A percentile compares a stretch with the other conserved stretches of the same genome.
These are phyloP conservation scores for Saccharum officinarum DNA, from an alignment of 176 grass and related monocot genomes.

Conservation along the genomic window DNA sequence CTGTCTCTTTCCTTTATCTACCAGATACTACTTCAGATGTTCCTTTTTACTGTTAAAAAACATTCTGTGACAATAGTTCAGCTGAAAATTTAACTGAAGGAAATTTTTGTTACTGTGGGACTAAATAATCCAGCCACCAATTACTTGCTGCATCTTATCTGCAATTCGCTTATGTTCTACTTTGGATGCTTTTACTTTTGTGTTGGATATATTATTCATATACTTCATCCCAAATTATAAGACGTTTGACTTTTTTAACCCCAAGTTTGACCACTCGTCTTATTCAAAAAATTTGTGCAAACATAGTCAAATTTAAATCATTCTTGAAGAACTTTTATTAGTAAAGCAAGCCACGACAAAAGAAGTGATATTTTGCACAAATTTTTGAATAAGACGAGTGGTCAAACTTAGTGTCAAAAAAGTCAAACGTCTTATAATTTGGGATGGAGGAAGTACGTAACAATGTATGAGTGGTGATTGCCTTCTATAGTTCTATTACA, in stretches of 20 bases:
- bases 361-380: too few relatives aligned
- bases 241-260: too few relatives aligned
- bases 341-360: too few relatives aligned
- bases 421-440: too few relatives aligned
- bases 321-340: too few relatives aligned
- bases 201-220: conserved; percentile 24
- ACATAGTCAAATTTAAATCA: too few relatives aligned
- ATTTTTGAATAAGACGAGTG: too few relatives aligned
- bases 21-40: conserved; percentile 13
- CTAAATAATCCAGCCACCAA: background rate
- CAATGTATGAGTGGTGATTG: background rate
- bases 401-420: too few relatives aligned
- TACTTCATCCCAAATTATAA: background rate
- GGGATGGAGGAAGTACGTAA: background rate
- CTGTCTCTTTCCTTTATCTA: conserved; percentile 28
- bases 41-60: conserved; percentile 8
- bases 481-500: background rate
- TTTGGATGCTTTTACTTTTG: background rate
- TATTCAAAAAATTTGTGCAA: too few relatives aligned
- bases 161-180: background rate
- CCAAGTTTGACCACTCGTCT: too few relatives aligned
- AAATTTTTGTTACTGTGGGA: background rate
- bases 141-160: background rate
- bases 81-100: conserved; percentile 2
- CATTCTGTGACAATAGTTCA: background rate